Evolutionary conservation across 2,329 filamentous ascomycete species (phyloP), one percentile per base, ranked within the genome.

Genomic region (Dactylonectria macrodidyma): DNA sequence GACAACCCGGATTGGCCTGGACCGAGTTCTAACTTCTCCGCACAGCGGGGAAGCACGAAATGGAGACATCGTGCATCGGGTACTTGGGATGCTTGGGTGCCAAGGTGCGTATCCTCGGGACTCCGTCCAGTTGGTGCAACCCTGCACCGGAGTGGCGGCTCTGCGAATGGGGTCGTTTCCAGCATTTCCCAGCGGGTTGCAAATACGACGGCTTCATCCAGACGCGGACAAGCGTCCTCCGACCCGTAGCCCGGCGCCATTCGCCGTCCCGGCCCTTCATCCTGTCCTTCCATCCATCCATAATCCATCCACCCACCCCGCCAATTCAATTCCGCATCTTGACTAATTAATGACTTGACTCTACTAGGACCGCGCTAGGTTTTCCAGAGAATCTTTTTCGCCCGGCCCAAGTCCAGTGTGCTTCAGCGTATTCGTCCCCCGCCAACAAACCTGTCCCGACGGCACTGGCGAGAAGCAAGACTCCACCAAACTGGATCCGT

Each of bases 141-240:
- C 73, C 73, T 76, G 74, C 69, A 71, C 67, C 58, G 44, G 60
- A 69, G 60, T 54, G 61, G 54, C 69, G 60, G 67, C 73, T 73
- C 72, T 30, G 46, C 74, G 74, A 76, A 76, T 76, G 56, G 74
- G 74, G 68, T 74, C 65, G 57, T 74, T 76, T 76, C 74, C 74
- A 71, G 71, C 66, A 7, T 30, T 30, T 30, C 26, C 26, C 26
- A 30, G 26, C 26, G 26, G 46, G 62, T 52, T 71, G 59, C 62
- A 52, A 52, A 73, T 55, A 67, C 57, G 66, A 69, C 58, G 44
- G 62, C 65, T 70, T 73, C 68, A 67, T 73, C 71, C 72, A 62
- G 62, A 75, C 67, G 60, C 51, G 72, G 73, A 66, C 60, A 76
- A 76, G 74, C 71, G 74, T 67, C 62, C 26, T 59, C 44, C 60